A percentile compares a stretch with the other conserved stretches of the same genome.
These are phyloP conservation scores for Torulaspora maleeae DNA, from an alignment of 805 yeast species.

Conservation along the genomic window DNA sequence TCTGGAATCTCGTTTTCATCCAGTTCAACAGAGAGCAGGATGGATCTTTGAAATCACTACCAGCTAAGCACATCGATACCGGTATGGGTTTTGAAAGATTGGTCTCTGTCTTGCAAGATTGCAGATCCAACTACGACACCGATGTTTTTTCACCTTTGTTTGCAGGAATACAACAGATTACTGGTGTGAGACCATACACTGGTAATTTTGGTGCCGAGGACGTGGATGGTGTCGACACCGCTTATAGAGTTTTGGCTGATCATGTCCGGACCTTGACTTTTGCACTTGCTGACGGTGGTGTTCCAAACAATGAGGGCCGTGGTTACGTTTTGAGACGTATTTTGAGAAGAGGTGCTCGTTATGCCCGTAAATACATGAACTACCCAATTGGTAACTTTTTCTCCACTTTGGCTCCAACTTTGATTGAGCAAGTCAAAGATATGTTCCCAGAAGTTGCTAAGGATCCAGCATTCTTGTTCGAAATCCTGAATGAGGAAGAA, in stretches of 20 bases:
- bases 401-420: constrained; percentile 86
- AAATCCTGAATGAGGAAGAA: constrained; percentile 94
- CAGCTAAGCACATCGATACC: constrained; percentile 94
- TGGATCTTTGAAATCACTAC: constrained; percentile 71
- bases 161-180: constrained; percentile 78
- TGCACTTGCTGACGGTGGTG: constrained; percentile 98
- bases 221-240: constrained; percentile 91
- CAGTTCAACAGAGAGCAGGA: constrained; percentile 94
- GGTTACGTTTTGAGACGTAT: constrained; percentile 97
- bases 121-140: constrained; percentile 91
- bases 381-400: constrained; percentile 94
- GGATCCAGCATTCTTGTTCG: constrained; percentile 70
- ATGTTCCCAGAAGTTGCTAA: constrained; percentile 87
- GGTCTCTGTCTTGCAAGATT: constrained; percentile 89
- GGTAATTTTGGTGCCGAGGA: constrained; percentile 95
- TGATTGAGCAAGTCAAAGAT: constrained; percentile 79
- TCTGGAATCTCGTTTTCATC: constrained; percentile 97
- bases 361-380: constrained; percentile 91
- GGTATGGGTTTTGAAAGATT: constrained; percentile 99
- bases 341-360: constrained; percentile 95
- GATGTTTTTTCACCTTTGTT: constrained; percentile 93
- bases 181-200: constrained; percentile 85
- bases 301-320: constrained; percentile 98
- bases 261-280: constrained; percentile 96
- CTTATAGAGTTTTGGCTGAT: constrained; percentile 96